Evolutionary conservation across 108 stramenopile species (phyloP).

Genomic region (Pinguiococcus pyrenoidosus): DNA sequence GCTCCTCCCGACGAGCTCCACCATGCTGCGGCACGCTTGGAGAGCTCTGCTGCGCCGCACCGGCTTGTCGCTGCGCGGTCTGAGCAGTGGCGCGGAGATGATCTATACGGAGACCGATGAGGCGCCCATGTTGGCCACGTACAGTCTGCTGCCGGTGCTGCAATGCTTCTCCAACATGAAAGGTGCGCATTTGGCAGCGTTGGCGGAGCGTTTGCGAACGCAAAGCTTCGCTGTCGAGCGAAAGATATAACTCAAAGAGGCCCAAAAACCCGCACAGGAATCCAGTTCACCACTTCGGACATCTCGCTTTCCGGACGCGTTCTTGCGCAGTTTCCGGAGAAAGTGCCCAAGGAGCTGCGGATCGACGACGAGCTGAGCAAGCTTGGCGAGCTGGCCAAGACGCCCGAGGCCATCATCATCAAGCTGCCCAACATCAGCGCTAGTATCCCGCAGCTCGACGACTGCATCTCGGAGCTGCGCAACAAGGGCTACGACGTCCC

Average conservation of each 20-base stretch:
- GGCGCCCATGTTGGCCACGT: conserved; percentile 80
- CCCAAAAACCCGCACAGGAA: too few species aligned
- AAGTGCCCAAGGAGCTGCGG: conserved; percentile 54
- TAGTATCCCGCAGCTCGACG: conserved; percentile 69
- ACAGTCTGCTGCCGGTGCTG: conserved; percentile 63
- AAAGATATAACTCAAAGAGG: too few species aligned
- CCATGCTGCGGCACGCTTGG: too few species aligned
- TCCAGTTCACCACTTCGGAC: conserved; percentile 11
- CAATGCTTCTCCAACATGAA: neutral
- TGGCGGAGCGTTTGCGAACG: too few species aligned
- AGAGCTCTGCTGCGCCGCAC: too few species aligned
- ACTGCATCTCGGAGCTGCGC: conserved; percentile 67
- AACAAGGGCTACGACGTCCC: conserved; percentile 81
- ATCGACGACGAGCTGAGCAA: conserved; percentile 66
- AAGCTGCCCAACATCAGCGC: conserved; percentile 63
- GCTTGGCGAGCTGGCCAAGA: conserved; percentile 64
- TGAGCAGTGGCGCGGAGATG: too few species aligned
- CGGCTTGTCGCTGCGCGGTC: too few species aligned
- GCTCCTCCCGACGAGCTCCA: too few species aligned
- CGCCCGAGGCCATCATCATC: conserved; percentile 29
- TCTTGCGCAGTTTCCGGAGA: conserved; percentile 63
- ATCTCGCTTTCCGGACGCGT: conserved; percentile 64
- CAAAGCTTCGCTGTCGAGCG: too few species aligned
- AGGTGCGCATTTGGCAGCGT: too few species aligned
- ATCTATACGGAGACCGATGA: conserved; percentile 67